A percentile compares a stretch with the other conserved stretches of the same genome.
These are phyloP conservation scores for Herpetomonas muscarum DNA, from an alignment of 208 protist species.

Conservation along the genomic window DNA sequence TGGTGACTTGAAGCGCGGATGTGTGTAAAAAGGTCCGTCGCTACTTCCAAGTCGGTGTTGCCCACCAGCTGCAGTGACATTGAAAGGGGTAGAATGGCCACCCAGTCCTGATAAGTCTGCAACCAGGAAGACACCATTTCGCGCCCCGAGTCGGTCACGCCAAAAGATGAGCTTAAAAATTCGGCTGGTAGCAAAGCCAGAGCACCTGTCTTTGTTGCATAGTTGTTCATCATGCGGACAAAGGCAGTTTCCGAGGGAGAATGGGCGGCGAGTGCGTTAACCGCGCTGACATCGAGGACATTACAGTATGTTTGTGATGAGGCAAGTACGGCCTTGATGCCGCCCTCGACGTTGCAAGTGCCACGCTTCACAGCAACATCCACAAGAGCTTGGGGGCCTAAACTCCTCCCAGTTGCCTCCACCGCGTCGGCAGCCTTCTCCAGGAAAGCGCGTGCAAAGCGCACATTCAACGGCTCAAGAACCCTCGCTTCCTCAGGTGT, in stretches of 20 bases:
- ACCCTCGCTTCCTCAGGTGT: no score
- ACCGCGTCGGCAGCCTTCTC: not conserved
- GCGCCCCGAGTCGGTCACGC: constrained; percentile 10
- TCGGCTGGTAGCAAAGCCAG: constrained; percentile 55
- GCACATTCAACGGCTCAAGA: no score
- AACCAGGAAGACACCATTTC: constrained; percentile 42
- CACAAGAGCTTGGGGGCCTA: not conserved
- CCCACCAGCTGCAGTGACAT: constrained; percentile 51
- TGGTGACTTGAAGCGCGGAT: constrained; percentile 33
- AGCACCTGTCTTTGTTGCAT: constrained; percentile 47
- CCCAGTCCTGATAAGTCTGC: constrained; percentile 33
- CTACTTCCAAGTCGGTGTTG: not conserved
- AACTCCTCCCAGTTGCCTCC: not conserved
- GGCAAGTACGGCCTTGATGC: not conserved
- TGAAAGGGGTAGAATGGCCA: constrained; percentile 49
- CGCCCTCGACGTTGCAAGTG: constrained; percentile 2
- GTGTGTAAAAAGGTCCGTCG: constrained; percentile 39
- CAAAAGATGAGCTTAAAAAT: constrained; percentile 17
- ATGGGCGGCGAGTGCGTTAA: constrained; percentile 34
- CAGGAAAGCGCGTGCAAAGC: constrained; percentile 11
- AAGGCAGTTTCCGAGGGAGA: constrained; percentile 40
- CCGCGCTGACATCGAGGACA: constrained; percentile 37
- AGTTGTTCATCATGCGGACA: constrained; percentile 76
- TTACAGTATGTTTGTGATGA: constrained; percentile 52
- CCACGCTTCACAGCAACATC: not conserved